phyloP scores from a whole-genome alignment of 371 early-diverging fungal species.

The Funneliformis caledonium region DNA sequence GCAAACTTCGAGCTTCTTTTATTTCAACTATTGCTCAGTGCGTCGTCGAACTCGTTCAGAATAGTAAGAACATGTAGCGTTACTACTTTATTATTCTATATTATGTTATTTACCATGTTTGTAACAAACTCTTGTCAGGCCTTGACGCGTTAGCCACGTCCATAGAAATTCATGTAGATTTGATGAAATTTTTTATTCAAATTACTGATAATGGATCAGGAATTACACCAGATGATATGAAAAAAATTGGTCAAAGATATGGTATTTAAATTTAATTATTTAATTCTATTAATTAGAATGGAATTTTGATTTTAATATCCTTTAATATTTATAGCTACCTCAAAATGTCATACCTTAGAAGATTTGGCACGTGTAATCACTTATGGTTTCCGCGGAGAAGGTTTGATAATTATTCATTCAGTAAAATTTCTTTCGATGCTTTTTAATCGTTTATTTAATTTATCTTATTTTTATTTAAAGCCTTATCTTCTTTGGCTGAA shows the following conservation, averaged over 20 bases:
- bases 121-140: slow-evolving; percentile 43
- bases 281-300: background rate
- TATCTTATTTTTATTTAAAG: slow-evolving; percentile 44
- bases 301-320: background rate
- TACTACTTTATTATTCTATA: background rate
- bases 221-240: slow-evolving; percentile 53
- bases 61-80: slow-evolving; percentile 46
- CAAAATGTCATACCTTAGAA: slow-evolving; percentile 54
- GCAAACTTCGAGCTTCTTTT: slow-evolving; percentile 43
- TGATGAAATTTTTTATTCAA: slow-evolving; percentile 52
- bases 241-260: slow-evolving; percentile 57
- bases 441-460: background rate
- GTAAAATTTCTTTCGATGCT: background rate
- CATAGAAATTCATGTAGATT: slow-evolving; percentile 54
- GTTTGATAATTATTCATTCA: slow-evolving; percentile 41
- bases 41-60: slow-evolving; percentile 61
- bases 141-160: slow-evolving; percentile 59
- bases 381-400: slow-evolving; percentile 74
- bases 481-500: slow-evolving; percentile 59
- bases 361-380: slow-evolving; percentile 52
- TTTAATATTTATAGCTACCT: slow-evolving; percentile 50
- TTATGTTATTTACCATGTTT: background rate
- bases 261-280: slow-evolving; percentile 47
- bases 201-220: slow-evolving; percentile 68
- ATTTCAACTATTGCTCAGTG: slow-evolving; percentile 55